phyloP scores from a whole-genome alignment of 177 flowering plant genomes.

The Vitis hybrid region DNA sequence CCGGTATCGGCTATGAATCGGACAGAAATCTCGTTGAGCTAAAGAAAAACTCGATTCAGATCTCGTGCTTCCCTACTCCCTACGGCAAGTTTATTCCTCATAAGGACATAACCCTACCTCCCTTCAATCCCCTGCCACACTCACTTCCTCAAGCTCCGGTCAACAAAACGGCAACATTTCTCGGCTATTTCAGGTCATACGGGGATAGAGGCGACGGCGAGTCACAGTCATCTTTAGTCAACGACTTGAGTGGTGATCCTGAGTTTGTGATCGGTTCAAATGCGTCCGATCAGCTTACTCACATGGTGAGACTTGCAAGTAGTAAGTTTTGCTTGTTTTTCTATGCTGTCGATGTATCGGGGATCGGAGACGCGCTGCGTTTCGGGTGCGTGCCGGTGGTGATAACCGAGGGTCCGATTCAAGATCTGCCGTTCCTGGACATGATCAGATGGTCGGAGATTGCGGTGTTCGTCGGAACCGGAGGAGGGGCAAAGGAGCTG shows the following conservation, averaged over 20 bases:
- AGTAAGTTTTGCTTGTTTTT: constrained; percentile 65
- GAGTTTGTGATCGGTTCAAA: constrained; percentile 46
- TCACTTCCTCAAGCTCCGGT: constrained; percentile 1
- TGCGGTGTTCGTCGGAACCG: constrained; percentile 45
- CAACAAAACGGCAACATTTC: constrained; percentile 10
- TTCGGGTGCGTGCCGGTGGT: constrained; percentile 81
- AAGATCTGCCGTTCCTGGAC: constrained; percentile 70
- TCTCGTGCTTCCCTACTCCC: constrained; percentile 56
- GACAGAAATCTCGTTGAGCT: constrained; percentile 71
- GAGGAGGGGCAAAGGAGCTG: constrained; percentile 32
- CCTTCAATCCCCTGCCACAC: constrained; percentile 7
- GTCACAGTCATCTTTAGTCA: constrained; percentile 17
- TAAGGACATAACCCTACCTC: constrained; percentile 70
- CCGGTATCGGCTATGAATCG: constrained; percentile 49
- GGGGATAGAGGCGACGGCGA: constrained; percentile 1
- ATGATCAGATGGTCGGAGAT: constrained; percentile 69
- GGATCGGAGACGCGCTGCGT: constrained; percentile 55
- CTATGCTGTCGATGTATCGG: constrained; percentile 37
- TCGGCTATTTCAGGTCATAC: constrained; percentile 30
- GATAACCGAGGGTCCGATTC: constrained; percentile 62
- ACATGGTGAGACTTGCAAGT: constrained; percentile 18
- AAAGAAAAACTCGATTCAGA: constrained; percentile 71
- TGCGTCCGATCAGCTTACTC: constrained; percentile 28
- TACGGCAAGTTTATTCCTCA: constrained; percentile 63
- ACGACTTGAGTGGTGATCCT: constrained; percentile 29